Base-by-base conservation (phyloP, 306 rosid genomes). In the Coriaria nepalensis region DNA sequence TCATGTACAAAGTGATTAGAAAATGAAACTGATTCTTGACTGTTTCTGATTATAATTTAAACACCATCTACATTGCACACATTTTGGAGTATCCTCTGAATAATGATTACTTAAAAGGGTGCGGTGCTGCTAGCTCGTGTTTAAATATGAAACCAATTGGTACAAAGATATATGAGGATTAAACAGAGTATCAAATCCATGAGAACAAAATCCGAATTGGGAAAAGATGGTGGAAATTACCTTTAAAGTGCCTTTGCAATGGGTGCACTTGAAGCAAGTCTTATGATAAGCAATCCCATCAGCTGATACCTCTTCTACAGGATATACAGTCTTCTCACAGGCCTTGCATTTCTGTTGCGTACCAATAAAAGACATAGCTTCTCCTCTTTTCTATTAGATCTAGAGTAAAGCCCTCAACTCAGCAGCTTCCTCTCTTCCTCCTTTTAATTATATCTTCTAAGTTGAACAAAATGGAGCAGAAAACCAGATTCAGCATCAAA, bases 241-340 rank as follows among this genome's bases (percentile, higher is more conserved):
- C 97, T 88, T 88, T 37, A 88, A 62, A 13, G 97, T 88, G 56
- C 95, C 97, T 68, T 88, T 88, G 84, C 95, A 88, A 52, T 88
- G 97, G 70, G 83, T 65, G 71, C 97, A 84, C 57, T 90, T 84
- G 75, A 88, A 88, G 73, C 97, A 88, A 61, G 90, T 76, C 73
- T 88, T 88, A 41, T 88, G 96, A 49, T 78, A 88, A 58, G 78
- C 57, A 70, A 82, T 42, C 37, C 95, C 97, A 83, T 87, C 96
- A 10, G 87, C 94, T 9, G 94, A 87, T 38, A 87, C 73, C 70
- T 82, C 84, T 73, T 87, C 96, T 41, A 87, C 93, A 0, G 94
- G 96, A 47, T 87, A 87, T 9, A 87, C 96, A 20, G 94, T 87
- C 77, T 87, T 87, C 69, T 73, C 81, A 52, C 96, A 87, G 47